Base-by-base conservation (phyloP, 2,329 filamentous ascomycete genomes). In the Trichoderma koningiopsis region DNA sequence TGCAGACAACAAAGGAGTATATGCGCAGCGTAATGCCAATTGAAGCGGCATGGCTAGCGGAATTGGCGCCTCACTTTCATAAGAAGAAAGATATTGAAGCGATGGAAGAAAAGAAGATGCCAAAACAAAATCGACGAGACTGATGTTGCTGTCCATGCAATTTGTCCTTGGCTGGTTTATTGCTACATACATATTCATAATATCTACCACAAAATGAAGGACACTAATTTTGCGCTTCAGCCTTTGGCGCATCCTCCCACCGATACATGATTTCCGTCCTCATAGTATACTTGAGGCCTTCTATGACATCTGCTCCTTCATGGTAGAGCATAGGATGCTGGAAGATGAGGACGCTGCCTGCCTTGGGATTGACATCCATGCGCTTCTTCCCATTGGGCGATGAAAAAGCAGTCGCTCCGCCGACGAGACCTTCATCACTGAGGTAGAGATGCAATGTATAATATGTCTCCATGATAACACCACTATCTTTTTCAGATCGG, bases 21-120 rank as follows among this genome's bases (percentile, higher is more conserved):
- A 96, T 97, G 90, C 86, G 95, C 29, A 92, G 89, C 75, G 92
- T 92, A 70, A 90, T 97, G 85, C 94, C 94, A 0, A 87, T 98
- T 64, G 90, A 96, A 76, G 85, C 92, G 0, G 89, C 89, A 77
- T 97, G 94, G 94, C 78, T 99, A 74, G 87, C 89, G 7, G 95
- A 98, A 80, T 88, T 96, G 71, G 96, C 96, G 71, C 95, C 95
- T 71, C 96, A 98, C 82, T 97, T 94, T 77, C 93, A 97, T 79
- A 97, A 97, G 82, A 91, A 92, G 82, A 91, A 93, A 81, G 94
- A 97, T 77, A 79, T 97, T 52, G 95, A 97, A 76, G 89, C 86
- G 22, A 77, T 97, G 74, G 93, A 93, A 76, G 91, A 93, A 70
- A 92, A 88, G 82, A 97, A 82, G 75, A 82, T 82, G 81, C 81